phyloP scores from a whole-genome alignment of 495 filamentous ascomycete genomes.

The Hypoxylon crocopeplum region DNA sequence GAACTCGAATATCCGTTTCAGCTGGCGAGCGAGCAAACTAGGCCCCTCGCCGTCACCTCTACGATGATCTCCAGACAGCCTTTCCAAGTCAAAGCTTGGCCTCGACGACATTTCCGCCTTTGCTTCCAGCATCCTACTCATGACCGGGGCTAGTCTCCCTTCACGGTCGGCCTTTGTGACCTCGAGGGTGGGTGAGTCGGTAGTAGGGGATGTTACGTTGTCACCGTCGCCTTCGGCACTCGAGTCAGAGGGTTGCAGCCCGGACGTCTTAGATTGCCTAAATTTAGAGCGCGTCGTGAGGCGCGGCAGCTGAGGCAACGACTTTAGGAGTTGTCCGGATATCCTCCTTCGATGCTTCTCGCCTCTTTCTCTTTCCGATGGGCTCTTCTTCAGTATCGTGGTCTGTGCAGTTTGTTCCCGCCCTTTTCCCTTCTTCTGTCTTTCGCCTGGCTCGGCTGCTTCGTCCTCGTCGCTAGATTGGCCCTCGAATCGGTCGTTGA shows the following conservation, averaged over 20 bases:
- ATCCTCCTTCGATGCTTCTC: constrained; percentile 61
- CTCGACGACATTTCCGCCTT: constrained; percentile 66
- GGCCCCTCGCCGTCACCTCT: constrained; percentile 47
- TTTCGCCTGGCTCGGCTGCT: constrained; percentile 49
- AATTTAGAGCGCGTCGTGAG: constrained; percentile 45
- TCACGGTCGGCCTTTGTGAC: constrained; percentile 40
- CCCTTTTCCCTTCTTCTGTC: constrained; percentile 22
- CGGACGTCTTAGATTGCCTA: constrained; percentile 41
- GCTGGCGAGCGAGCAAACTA: constrained; percentile 65
- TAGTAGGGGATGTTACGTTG: constrained; percentile 12
- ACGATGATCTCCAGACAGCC: constrained; percentile 46
- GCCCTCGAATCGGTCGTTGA: constrained; percentile 80
- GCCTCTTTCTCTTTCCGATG: constrained; percentile 31
- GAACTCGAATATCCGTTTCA: constrained; percentile 92
- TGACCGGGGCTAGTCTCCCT: constrained; percentile 65
- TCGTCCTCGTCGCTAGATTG: constrained; percentile 81
- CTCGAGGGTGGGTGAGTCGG: constrained; percentile 32
- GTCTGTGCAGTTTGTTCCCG: constrained; percentile 46
- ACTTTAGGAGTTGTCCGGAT: constrained; percentile 67
- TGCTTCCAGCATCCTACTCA: constrained; percentile 86
- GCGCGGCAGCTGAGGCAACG: constrained; percentile 58
- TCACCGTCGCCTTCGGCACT: constrained; percentile 22
- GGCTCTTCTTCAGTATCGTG: constrained; percentile 39
- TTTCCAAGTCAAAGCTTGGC: constrained; percentile 60
- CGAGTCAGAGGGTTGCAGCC: constrained; percentile 27